Conservation (phyloP, 2,329 filamentous ascomycete genomes). For the Hymenotorrendiella dingleyae region DNA sequence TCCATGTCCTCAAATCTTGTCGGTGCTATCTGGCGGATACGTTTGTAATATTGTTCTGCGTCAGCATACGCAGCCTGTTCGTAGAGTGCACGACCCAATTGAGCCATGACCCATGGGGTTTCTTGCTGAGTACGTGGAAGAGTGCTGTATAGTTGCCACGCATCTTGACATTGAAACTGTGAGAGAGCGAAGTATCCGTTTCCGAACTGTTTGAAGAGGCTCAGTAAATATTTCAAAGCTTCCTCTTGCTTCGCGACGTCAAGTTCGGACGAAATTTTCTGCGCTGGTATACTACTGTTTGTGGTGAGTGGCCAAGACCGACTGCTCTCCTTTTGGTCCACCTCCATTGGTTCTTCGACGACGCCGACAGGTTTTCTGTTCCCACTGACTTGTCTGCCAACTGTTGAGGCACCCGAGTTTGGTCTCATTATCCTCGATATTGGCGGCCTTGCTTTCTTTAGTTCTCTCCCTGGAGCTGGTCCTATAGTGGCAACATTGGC, state of each 20-base stretch:
- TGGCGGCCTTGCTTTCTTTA: conserved; percentile 79
- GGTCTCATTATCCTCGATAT: conserved; percentile 61
- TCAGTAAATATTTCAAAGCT: conserved; percentile 68
- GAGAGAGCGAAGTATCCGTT: conserved; percentile 72
- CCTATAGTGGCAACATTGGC: conserved; percentile 53
- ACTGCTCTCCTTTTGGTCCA: conserved; percentile 58
- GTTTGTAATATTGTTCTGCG: conserved; percentile 79
- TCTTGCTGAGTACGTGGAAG: conserved; percentile 73
- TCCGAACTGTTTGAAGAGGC: conserved; percentile 76
- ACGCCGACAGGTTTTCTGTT: conserved; percentile 83
- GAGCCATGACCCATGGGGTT: conserved; percentile 87
- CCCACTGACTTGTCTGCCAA: conserved; percentile 83
- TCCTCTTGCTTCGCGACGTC: conserved; percentile 67
- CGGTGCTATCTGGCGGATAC: conserved; percentile 72
- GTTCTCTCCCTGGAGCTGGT: conserved; percentile 59
- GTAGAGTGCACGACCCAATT: conserved; percentile 85
- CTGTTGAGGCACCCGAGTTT: conserved; percentile 60
- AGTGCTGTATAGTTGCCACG: conserved; percentile 65
- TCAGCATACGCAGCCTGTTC: conserved; percentile 83
- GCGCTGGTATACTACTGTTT: conserved; percentile 18
- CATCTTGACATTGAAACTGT: conserved; percentile 72
- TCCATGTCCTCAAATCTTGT: conserved; percentile 92
- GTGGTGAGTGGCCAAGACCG: conserved; percentile 27
- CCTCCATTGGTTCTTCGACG: conserved; percentile 62
- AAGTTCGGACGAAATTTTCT: conserved; percentile 29